Conservation (phyloP, 805 yeast species). For the Groenewaldozyma salmanticensis region DNA sequence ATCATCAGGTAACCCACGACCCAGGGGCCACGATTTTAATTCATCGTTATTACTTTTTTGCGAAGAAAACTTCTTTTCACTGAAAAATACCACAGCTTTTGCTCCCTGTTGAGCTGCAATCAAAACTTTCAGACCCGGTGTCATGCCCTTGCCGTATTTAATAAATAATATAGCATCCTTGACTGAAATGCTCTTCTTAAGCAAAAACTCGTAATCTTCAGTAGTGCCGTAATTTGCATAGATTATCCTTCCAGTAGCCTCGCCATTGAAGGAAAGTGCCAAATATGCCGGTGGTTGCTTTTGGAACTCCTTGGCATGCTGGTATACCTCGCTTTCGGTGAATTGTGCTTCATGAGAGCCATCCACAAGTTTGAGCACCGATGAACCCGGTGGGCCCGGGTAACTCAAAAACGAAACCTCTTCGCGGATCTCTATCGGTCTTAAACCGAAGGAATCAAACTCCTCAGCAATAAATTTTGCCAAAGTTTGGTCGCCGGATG, state of each 20-base stretch:
- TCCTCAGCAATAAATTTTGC: slow-evolving; percentile 55
- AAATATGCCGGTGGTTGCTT: slow-evolving; percentile 37
- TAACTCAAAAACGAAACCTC: slow-evolving; percentile 54
- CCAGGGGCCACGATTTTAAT: slow-evolving; percentile 23
- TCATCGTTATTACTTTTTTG: no score
- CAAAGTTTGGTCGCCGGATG: slow-evolving; percentile 71
- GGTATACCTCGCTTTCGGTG: slow-evolving; percentile 25
- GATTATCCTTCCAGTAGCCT: slow-evolving; percentile 41
- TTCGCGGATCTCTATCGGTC: slow-evolving; percentile 39
- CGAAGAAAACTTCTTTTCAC: slow-evolving; percentile 32
- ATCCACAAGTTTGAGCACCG: slow-evolving; percentile 23
- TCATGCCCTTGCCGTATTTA: slow-evolving; percentile 37
- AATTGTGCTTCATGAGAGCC: slow-evolving; percentile 30
- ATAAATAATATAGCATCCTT: slow-evolving; percentile 49
- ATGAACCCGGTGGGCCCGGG: slow-evolving; percentile 35
- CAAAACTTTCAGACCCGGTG: slow-evolving; percentile 42
- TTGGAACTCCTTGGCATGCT: slow-evolving; percentile 18
- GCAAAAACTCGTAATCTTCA: slow-evolving; percentile 41
- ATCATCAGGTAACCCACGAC: slow-evolving; percentile 30
- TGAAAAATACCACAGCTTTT: slow-evolving; percentile 58
- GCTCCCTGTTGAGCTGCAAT: slow-evolving; percentile 51
- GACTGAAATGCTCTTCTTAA: slow-evolving; percentile 30
- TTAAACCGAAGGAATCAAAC: slow-evolving; percentile 49
- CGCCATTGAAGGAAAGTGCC: slow-evolving; percentile 57
- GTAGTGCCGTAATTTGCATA: slow-evolving; percentile 60